Evolutionary conservation across 257 asterid species (phyloP).

Genomic region (Sherardia arvensis): DNA sequence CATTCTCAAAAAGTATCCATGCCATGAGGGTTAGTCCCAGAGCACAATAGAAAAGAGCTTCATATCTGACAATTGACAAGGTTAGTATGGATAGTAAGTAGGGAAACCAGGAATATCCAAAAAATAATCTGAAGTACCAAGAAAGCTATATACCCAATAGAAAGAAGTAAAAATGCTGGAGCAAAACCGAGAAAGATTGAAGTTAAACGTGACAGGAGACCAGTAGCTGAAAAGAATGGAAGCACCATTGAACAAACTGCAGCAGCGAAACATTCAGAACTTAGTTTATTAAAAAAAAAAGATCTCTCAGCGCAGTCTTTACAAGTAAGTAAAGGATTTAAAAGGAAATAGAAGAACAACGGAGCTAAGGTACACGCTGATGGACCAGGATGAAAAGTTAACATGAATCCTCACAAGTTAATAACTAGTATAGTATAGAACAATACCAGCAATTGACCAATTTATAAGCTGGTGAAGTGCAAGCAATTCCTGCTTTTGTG

Average conservation of each 20-base stretch:
- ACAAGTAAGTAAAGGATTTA: neutral
- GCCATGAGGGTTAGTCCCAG: slow-evolving; percentile 82
- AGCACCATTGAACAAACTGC: slow-evolving; percentile 71
- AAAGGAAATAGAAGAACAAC: neutral
- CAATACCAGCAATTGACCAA: slow-evolving; percentile 84
- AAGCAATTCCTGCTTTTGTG: slow-evolving; percentile 75
- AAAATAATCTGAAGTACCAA: neutral
- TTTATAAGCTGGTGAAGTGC: slow-evolving; percentile 74
- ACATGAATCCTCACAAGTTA: neutral
- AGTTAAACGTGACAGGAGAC: slow-evolving; percentile 70
- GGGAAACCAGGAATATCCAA: slow-evolving; percentile 5
- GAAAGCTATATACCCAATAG: slow-evolving; percentile 82
- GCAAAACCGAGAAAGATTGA: slow-evolving; percentile 93
- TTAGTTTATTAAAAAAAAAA: neutral
- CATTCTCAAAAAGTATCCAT: slow-evolving; percentile 89
- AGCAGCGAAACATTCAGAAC: slow-evolving; percentile 2
- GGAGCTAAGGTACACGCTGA: neutral
- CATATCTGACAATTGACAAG: slow-evolving; percentile 80
- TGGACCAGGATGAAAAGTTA: neutral
- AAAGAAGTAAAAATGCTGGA: slow-evolving; percentile 87
- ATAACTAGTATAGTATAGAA: slow-evolving; percentile 7
- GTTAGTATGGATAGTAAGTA: slow-evolving; percentile 6
- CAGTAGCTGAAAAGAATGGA: slow-evolving; percentile 77
- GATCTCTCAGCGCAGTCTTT: neutral
- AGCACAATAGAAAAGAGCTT: slow-evolving; percentile 85